Conservation (phyloP, 2,329 filamentous ascomycete genomes). For the Cladosporium cucumerinum region DNA sequence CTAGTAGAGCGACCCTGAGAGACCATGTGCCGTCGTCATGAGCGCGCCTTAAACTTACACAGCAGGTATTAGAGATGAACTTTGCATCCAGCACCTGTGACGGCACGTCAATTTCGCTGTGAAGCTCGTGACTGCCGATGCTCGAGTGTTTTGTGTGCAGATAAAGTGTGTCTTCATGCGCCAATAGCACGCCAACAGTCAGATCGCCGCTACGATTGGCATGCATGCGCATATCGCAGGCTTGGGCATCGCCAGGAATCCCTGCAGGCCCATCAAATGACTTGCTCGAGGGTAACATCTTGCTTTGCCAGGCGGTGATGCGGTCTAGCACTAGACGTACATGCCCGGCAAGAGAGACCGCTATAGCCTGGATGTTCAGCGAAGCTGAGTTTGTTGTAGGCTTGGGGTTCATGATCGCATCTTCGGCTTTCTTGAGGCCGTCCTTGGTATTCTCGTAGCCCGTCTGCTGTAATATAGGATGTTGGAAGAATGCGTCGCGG, state of each 20-base stretch:
- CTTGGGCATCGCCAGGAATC: background rate
- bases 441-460: constrained; percentile 25
- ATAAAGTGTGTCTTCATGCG: background rate
- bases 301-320: constrained; percentile 44
- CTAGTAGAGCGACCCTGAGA: background rate
- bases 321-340: constrained; percentile 31
- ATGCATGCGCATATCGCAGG: constrained; percentile 12
- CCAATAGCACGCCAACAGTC: background rate
- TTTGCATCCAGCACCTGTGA: constrained; percentile 10
- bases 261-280: background rate
- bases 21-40: background rate
- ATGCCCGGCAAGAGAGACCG: constrained; percentile 25
- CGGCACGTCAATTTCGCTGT: background rate
- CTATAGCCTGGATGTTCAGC: constrained; percentile 30
- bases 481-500: constrained; percentile 22
- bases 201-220: constrained; percentile 1
- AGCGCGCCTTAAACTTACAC: constrained; percentile 1
- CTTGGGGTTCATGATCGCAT: background rate
- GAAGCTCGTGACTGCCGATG: background rate
- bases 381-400: constrained; percentile 6
- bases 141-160: constrained; percentile 2
- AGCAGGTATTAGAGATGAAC: constrained; percentile 10
- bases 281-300: constrained; percentile 22
- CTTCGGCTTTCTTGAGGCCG: constrained; percentile 19
- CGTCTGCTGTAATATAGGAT: constrained; percentile 18